A percentile compares a stretch with the other conserved stretches of the same genome.
Conservation (phyloP, 75 land plant genomes). For the Selaginella moellendorffii region DNA sequence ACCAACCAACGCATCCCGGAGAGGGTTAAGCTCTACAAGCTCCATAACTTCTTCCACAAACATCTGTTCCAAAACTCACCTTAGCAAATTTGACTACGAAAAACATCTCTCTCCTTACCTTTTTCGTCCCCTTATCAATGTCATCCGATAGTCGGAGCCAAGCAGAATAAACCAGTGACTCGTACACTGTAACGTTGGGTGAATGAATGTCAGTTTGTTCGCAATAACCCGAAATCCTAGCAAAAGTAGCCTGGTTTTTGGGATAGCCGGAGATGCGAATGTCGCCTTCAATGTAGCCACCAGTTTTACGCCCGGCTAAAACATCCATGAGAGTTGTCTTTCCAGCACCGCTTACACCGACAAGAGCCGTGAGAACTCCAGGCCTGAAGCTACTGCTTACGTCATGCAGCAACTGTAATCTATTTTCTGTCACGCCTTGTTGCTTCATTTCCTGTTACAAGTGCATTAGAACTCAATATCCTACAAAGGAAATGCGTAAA, state of each 20-base stretch:
- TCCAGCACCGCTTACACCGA: constrained; percentile 7
- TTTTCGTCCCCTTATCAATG: background rate
- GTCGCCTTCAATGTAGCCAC: constrained; percentile 6
- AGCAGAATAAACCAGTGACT: background rate
- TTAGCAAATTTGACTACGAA: background rate
- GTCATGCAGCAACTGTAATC: background rate
- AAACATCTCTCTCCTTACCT: background rate
- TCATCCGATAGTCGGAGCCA: constrained; percentile 2
- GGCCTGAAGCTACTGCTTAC: constrained; percentile 1
- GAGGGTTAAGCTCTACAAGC: background rate
- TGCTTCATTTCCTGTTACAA: background rate
- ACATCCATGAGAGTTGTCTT: constrained; percentile 5
- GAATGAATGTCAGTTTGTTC: constrained; percentile 7
- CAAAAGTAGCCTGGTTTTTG: background rate
- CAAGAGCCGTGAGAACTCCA: constrained; percentile 4
- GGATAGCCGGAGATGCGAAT: background rate
- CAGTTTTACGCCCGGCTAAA: constrained; percentile 3
- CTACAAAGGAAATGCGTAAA: background rate
- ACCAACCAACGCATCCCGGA: constrained; percentile 8
- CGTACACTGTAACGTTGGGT: constrained; percentile 1
- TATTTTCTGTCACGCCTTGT: background rate
- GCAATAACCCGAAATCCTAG: background rate
- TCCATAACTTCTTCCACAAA: constrained; percentile 7
- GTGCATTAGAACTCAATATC: background rate
- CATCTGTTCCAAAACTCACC: background rate